These are phyloP conservation scores for Dendrostoma leiphaemia DNA, from an alignment of 2,329 filamentous ascomycete genomes.

Conservation along the genomic window DNA sequence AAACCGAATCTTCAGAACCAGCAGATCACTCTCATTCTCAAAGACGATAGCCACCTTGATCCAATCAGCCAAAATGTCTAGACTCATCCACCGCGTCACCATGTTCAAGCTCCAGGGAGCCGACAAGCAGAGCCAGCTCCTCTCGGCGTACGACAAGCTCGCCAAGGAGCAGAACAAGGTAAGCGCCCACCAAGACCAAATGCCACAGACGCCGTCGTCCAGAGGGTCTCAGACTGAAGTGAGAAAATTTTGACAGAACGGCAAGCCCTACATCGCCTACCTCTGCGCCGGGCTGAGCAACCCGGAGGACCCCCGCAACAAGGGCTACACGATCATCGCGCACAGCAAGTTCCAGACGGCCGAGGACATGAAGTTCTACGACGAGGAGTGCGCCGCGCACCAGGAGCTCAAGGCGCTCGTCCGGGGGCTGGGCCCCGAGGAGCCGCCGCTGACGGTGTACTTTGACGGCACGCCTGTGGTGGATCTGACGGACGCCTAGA, in stretches of 20 bases:
- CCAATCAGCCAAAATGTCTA: slow-evolving; percentile 33
- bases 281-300: slow-evolving; percentile 50
- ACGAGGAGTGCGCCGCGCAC: slow-evolving; percentile 49
- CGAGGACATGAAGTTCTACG: slow-evolving; percentile 71
- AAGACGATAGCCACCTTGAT: neutral
- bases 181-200: neutral
- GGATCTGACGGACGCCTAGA: slow-evolving; percentile 8
- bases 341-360: slow-evolving; percentile 62
- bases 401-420: slow-evolving; percentile 37
- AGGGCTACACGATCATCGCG: slow-evolving; percentile 64
- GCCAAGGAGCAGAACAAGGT: slow-evolving; percentile 42
- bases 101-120: slow-evolving; percentile 51
- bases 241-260: too few relatives aligned
- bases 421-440: slow-evolving; percentile 31
- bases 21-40: neutral
- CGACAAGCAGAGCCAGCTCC: slow-evolving; percentile 41
- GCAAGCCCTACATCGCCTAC: slow-evolving; percentile 66
- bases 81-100: slow-evolving; percentile 46
- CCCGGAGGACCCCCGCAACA: slow-evolving; percentile 56
- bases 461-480: slow-evolving; percentile 28
- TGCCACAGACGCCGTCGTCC: too few relatives aligned
- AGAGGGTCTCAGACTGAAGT: too few relatives aligned
- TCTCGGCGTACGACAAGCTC: slow-evolving; percentile 44
- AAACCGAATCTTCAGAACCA: neutral
- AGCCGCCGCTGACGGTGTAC: slow-evolving; percentile 37